Evolutionary conservation across 306 rosid species (phyloP).

Genomic region (Hylodesmum podocarpum): DNA sequence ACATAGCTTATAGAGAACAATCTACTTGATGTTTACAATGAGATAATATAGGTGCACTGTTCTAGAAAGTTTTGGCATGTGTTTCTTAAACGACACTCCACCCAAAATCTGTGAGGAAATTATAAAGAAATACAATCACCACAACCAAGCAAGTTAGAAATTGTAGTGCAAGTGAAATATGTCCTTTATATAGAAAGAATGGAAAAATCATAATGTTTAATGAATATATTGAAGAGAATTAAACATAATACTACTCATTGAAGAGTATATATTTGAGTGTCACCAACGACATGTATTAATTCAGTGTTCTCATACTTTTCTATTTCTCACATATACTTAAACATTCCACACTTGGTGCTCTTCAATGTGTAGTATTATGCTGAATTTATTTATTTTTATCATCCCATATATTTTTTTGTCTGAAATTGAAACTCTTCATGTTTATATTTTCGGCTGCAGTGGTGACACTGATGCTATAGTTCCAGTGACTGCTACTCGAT

Average conservation of each 20-base stretch:
- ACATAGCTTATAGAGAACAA: not conserved
- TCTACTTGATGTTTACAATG: not conserved
- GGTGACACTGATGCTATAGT: slow-evolving; percentile 95
- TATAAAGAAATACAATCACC: not conserved
- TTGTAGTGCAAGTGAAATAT: not conserved
- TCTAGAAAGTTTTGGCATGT: not conserved
- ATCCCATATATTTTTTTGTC: not conserved
- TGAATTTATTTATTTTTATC: not conserved
- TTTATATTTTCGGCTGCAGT: slow-evolving; percentile 38
- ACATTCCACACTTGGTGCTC: too few relatives aligned
- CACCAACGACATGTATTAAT: not conserved
- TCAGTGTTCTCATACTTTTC: too few relatives aligned
- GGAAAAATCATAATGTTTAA: too few relatives aligned
- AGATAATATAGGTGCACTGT: not conserved
- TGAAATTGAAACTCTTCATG: not conserved
- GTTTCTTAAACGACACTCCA: not conserved
- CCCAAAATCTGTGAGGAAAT: not conserved
- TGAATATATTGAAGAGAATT: too few relatives aligned
- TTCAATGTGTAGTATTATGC: not conserved
- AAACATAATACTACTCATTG: too few relatives aligned
- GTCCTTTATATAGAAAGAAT: not conserved
- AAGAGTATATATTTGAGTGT: not conserved
- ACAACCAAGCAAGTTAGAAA: not conserved
- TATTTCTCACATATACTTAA: too few relatives aligned
- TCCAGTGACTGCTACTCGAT: slow-evolving; percentile 86